These are phyloP conservation scores for Plasmodium cynomolgi DNA, from an alignment of 169 alveolate genomes.

Conservation along the genomic window DNA sequence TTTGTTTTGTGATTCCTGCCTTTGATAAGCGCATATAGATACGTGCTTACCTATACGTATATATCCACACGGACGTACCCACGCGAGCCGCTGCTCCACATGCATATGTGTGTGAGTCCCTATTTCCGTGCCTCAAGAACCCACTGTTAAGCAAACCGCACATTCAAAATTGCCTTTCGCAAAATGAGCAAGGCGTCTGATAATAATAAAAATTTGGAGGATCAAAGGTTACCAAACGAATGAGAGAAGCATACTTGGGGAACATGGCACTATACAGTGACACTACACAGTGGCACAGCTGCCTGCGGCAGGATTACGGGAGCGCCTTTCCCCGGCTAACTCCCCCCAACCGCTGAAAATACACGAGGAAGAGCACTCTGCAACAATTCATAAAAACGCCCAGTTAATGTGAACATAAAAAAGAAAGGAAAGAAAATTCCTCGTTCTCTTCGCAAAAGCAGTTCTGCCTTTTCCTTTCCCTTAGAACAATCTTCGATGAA, in stretches of 20 bases:
- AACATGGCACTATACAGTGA: background rate
- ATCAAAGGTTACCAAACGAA: constrained; percentile 43
- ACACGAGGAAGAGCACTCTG: background rate
- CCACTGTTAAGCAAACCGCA: background rate
- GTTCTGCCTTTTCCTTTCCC: background rate
- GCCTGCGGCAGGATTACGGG: background rate
- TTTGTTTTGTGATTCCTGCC: constrained; percentile 5
- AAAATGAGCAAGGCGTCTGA: constrained; percentile 59
- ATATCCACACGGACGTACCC: background rate
- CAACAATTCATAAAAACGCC: background rate
- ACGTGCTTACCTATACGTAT: background rate
- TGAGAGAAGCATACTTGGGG: background rate
- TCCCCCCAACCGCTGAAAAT: background rate
- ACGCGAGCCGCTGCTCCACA: background rate
- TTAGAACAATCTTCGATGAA: constrained; percentile 62
- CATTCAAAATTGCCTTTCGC: background rate
- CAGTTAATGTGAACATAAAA: background rate
- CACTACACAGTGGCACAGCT: background rate
- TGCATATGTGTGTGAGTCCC: background rate
- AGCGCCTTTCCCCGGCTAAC: background rate
- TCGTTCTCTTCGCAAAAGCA: background rate
- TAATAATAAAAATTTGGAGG: constrained; percentile 47
- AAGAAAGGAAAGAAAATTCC: constrained; percentile 10
- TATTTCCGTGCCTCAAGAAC: background rate
- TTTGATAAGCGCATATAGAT: background rate